Evolutionary conservation across 148 eudicot species (phyloP), one percentile per base, ranked within the genome.

Genomic region (Amaranthus palmeri): DNA sequence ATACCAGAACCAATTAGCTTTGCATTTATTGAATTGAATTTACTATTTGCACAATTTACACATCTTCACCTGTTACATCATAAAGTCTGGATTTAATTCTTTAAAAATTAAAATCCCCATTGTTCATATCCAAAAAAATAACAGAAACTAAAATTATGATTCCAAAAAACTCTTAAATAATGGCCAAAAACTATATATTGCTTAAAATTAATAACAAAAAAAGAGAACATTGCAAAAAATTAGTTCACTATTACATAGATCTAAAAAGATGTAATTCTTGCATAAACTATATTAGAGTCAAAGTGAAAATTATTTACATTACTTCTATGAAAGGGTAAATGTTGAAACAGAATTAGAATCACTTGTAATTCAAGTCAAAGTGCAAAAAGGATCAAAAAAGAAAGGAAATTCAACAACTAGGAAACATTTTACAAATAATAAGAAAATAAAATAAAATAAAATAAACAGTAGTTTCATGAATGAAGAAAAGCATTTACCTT

Each of bases 31-130:
- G 70, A 64, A 13, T 70, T 58, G 70, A 64, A 46, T 46, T 43
- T 56, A 69, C 25, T 18, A 56, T 42, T 42, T 67, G 65, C 61
- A 62, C 61, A 74, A 78, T 36, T 51, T 69, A 67, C 64, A 78
- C 77, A 73, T 73, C 53, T 73, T 76, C 59, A 73, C 77, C 81
- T 73, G 77, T 43, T 68, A 55, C 56, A 69, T n/a, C 74, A 74
- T n/a, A 43, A 15, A 48, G 55, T 67, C 40, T n/a, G 36, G n/a
- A 7, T 41, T 68, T 48, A 17, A 14, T 54, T 61, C 25, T 9
- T 43, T 40, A 45, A 4, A 36, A 47, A 54, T 54, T 12, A 18
- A 7, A 65, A 17, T 48, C 54, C 10, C n/a, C 54, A 65, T 65
- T 48, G 49, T 10, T 11, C 56, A 59, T 65, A 5, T 57, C 17